A percentile compares a stretch with the other conserved stretches of the same genome.
phyloP scores from a whole-genome alignment of 2,329 filamentous ascomycete species.

The Zymoseptoria passerinii region DNA sequence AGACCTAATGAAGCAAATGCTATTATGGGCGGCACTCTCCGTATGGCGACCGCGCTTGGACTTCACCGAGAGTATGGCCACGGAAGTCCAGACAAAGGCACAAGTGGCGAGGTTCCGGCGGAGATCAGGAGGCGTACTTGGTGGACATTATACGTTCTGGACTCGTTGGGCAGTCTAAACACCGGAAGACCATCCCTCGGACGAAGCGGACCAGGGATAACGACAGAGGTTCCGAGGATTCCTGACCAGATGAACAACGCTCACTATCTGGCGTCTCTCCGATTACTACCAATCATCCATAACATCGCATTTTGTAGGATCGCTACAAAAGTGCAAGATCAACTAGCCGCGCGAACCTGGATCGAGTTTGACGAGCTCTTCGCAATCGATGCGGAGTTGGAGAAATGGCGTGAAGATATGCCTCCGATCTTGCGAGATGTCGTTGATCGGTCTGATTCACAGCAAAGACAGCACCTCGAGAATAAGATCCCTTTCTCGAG shows the following conservation, averaged over 20 bases:
- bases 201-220: slow-evolving; percentile 59
- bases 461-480: slow-evolving; percentile 5
- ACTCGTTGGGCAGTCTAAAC: slow-evolving; percentile 65
- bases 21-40: slow-evolving; percentile 27
- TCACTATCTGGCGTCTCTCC: slow-evolving; percentile 47
- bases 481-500: not conserved
- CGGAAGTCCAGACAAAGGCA: slow-evolving; percentile 19
- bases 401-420: slow-evolving; percentile 64
- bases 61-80: slow-evolving; percentile 27
- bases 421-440: slow-evolving; percentile 40
- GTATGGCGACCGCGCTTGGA: slow-evolving; percentile 28
- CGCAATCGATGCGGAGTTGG: slow-evolving; percentile 58
- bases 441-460: slow-evolving; percentile 3
- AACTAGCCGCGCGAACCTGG: slow-evolving; percentile 60
- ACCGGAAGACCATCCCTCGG: slow-evolving; percentile 63
- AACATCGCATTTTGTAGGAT: slow-evolving; percentile 75
- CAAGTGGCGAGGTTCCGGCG: slow-evolving; percentile 42
- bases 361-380: slow-evolving; percentile 59
- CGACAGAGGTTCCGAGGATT: slow-evolving; percentile 52
- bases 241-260: slow-evolving; percentile 28
- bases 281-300: slow-evolving; percentile 63
- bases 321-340: slow-evolving; percentile 67
- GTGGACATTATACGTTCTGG: slow-evolving; percentile 67
- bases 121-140: slow-evolving; percentile 61
- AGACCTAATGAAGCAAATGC: slow-evolving; percentile 27